Evolutionary conservation across 768 basidiomycete species (phyloP).

Genomic region (Tricholoma furcatifolium): DNA sequence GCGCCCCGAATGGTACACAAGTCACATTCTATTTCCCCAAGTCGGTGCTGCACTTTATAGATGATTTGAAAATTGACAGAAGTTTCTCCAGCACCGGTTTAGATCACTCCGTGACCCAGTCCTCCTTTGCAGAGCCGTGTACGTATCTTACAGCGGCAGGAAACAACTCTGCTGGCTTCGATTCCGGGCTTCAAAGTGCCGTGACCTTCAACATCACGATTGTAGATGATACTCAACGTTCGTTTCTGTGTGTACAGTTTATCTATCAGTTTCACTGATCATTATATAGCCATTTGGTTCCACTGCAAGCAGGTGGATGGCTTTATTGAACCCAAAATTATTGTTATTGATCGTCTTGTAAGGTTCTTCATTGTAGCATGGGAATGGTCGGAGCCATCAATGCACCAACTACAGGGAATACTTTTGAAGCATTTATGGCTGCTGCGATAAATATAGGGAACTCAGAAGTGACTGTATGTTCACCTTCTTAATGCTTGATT

Average conservation of each 20-base stretch:
- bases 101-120: conserved; percentile 57
- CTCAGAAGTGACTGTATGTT: conserved; percentile 31
- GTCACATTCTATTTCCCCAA: conserved; percentile 55
- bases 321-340: not conserved
- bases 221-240: conserved; percentile 45
- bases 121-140: conserved; percentile 53
- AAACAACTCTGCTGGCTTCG: conserved; percentile 45
- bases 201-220: conserved; percentile 47
- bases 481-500: not conserved
- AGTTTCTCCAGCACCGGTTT: conserved; percentile 31
- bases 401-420: conserved; percentile 44
- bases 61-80: not conserved
- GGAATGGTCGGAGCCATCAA: conserved; percentile 56
- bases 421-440: conserved; percentile 37
- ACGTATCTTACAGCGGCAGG: conserved; percentile 39
- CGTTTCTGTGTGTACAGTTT: conserved; percentile 14
- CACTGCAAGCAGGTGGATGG: conserved; percentile 43
- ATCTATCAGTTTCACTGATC: not conserved
- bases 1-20: conserved; percentile 45
- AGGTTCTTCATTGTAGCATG: conserved; percentile 41
- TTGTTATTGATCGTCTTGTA: not conserved
- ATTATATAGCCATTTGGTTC: conserved; percentile 50
- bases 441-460: conserved; percentile 37
- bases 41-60: conserved; percentile 25
- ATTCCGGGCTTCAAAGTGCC: conserved; percentile 44